Evolutionary conservation across 164 flowering plant genomes (phyloP).

Genomic region (Annona cherimola): DNA sequence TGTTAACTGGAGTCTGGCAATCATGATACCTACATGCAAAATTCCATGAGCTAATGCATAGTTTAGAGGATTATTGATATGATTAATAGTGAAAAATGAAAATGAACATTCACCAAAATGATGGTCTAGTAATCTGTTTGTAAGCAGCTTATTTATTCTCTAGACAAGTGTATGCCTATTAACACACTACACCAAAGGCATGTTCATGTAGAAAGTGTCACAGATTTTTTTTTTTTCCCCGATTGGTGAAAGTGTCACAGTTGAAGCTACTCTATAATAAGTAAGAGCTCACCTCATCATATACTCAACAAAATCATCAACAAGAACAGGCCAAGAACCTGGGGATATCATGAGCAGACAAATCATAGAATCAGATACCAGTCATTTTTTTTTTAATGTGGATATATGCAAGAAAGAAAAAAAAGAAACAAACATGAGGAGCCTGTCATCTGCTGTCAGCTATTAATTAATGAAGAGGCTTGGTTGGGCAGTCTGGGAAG

Average conservation of each 20-base stretch:
- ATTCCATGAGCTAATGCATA: neutral
- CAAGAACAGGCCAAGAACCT: conserved; percentile 5
- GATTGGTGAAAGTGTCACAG: neutral
- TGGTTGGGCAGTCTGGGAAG: neutral
- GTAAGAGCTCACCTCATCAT: neutral
- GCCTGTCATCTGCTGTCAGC: neutral
- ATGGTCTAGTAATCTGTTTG: neutral
- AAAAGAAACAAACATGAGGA: neutral
- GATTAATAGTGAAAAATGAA: neutral
- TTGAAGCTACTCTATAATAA: neutral
- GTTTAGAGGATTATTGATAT: neutral
- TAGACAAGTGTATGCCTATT: too few relatives aligned
- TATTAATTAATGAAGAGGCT: neutral
- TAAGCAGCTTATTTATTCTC: neutral
- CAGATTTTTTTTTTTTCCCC: too few relatives aligned
- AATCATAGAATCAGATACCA: neutral
- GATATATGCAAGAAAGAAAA: neutral
- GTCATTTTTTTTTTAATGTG: neutral
- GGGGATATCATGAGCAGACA: neutral
- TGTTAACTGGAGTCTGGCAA: neutral
- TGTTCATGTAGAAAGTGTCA: too few relatives aligned
- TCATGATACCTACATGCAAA: neutral
- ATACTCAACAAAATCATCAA: conserved; percentile 2
- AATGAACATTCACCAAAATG: neutral
- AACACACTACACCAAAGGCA: too few relatives aligned